phyloP scores from a whole-genome alignment of 129 eudicot species.

The sunflower (Helianthus annuus) region DNA sequence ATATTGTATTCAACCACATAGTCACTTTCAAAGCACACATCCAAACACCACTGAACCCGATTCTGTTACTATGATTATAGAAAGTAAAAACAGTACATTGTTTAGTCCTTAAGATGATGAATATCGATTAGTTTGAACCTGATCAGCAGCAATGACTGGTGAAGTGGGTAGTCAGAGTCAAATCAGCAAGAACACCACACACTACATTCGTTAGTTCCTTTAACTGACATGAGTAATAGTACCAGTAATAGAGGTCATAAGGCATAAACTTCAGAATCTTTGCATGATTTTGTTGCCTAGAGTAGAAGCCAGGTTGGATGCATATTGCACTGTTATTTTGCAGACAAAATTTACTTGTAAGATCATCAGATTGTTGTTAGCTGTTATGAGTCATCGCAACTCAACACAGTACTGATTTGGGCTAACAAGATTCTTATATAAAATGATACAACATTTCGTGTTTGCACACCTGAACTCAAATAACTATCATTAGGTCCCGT shows the following conservation, averaged over 20 bases:
- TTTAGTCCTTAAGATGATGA: background rate
- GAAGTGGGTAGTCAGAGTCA: conserved; percentile 76
- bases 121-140: conserved; percentile 37
- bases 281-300: background rate
- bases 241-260: no score
- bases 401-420: background rate
- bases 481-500: no score
- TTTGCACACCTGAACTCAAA: no score
- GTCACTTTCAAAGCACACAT: background rate
- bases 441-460: no score
- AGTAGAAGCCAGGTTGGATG: background rate
- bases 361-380: background rate
- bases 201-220: conserved; percentile 69
- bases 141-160: conserved; percentile 87
- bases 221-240: conserved; percentile 26
- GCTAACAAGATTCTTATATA: no score
- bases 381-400: background rate
- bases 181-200: conserved; percentile 83
- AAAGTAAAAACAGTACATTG: background rate
- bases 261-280: conserved; percentile 2
- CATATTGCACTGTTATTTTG: background rate
- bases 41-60: background rate
- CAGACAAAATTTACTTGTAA: background rate
- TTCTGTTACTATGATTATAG: background rate
- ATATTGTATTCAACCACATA: background rate